phyloP scores from a whole-genome alignment of 768 basidiomycete genomes.

The Mycena maculata region DNA sequence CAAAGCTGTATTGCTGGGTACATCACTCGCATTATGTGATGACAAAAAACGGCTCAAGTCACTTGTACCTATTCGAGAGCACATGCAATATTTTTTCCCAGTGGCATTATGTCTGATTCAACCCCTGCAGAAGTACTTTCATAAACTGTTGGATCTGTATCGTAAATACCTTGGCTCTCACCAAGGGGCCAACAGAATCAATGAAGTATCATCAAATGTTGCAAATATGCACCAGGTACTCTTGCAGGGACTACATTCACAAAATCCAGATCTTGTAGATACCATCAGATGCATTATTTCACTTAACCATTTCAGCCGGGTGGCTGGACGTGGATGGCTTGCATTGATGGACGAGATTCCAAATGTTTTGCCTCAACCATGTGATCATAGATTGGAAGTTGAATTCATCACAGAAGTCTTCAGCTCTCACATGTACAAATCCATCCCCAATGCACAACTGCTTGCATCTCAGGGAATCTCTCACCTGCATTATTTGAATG shows the following conservation, averaged over 20 bases:
- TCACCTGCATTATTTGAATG: neutral
- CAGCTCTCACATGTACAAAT: neutral
- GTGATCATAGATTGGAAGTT: neutral
- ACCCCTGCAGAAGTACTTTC: neutral
- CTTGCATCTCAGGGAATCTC: neutral
- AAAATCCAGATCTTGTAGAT: neutral
- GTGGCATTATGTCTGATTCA: neutral
- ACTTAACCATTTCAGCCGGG: neutral
- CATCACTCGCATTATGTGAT: neutral
- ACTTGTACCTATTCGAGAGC: neutral
- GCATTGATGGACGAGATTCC: neutral
- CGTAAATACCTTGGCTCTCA: neutral
- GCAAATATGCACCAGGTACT: neutral
- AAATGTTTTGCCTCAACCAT: neutral
- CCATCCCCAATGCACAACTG: neutral
- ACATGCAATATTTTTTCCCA: too few relatives aligned
- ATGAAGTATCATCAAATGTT: neutral
- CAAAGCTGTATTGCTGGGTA: neutral
- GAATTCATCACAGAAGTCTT: neutral
- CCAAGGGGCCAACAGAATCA: neutral
- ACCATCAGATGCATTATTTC: neutral
- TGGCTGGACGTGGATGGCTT: neutral
- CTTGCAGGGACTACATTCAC: neutral
- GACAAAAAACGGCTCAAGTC: neutral
- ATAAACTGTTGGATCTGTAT: neutral